A percentile compares a stretch with the other conserved stretches of the same genome.
phyloP scores from a whole-genome alignment of 228 moss, liverwort and hornwort species.

The Sphagnum magellanicum region DNA sequence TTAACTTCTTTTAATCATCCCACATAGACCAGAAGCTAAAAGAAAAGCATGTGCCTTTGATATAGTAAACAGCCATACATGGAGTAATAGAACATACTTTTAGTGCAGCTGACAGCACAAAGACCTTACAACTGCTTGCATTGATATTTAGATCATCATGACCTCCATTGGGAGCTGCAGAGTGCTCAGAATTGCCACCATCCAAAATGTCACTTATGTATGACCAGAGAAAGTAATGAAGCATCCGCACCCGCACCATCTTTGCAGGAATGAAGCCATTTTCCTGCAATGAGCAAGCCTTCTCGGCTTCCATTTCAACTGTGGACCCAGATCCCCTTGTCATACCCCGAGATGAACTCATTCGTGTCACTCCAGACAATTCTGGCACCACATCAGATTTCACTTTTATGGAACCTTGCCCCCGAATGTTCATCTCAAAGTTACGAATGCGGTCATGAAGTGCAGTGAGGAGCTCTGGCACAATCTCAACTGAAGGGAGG shows the following conservation, averaged over 20 bases:
- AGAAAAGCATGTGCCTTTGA: no score
- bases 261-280: slow-evolving; percentile 96
- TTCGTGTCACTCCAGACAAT: slow-evolving; percentile 69
- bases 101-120: slow-evolving; percentile 64
- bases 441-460: slow-evolving; percentile 85
- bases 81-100: slow-evolving; percentile 17
- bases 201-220: slow-evolving; percentile 64
- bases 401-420: slow-evolving; percentile 66
- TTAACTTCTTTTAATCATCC: no score
- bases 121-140: slow-evolving; percentile 66
- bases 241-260: slow-evolving; percentile 97
- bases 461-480: slow-evolving; percentile 67
- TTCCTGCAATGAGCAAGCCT: slow-evolving; percentile 62
- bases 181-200: slow-evolving; percentile 43
- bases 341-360: slow-evolving; percentile 29
- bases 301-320: slow-evolving; percentile 42
- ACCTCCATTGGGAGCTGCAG: slow-evolving; percentile 23
- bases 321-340: slow-evolving; percentile 25
- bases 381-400: slow-evolving; percentile 66
- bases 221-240: slow-evolving; percentile 81
- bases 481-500: slow-evolving; percentile 71
- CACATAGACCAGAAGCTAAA: no score
- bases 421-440: slow-evolving; percentile 85
- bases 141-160: slow-evolving; percentile 1
- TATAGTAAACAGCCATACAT: no score